A percentile compares a stretch with the other conserved stretches of the same genome.
Evolutionary conservation across 2,329 filamentous ascomycete species (phyloP).

Genomic region (Hymenoscyphus occultus): DNA sequence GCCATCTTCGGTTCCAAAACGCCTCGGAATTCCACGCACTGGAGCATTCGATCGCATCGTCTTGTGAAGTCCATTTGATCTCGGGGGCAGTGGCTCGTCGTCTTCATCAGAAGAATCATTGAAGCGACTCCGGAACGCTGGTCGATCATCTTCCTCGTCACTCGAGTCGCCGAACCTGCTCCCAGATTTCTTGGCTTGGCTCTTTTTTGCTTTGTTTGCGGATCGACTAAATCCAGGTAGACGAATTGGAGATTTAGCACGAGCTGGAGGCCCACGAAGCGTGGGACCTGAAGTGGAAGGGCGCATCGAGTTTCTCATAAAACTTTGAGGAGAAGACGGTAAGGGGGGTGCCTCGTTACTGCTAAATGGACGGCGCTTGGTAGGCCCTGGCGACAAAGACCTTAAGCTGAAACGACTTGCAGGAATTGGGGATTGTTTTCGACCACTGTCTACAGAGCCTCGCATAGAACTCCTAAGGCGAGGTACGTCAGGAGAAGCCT

Average conservation of each 20-base stretch:
- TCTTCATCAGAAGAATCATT: conserved; percentile 63
- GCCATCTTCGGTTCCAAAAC: conserved; percentile 51
- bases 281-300: conserved; percentile 38
- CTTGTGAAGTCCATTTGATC: conserved; percentile 12
- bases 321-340: conserved; percentile 43
- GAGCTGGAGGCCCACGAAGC: conserved; percentile 16
- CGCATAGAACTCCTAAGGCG: conserved; percentile 76
- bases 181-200: conserved; percentile 14
- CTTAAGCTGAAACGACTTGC: conserved; percentile 68
- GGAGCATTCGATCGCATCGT: conserved; percentile 26
- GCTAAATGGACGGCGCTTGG: conserved; percentile 44
- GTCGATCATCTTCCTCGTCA: conserved; percentile 35
- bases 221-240: conserved; percentile 30
- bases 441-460: conserved; percentile 34
- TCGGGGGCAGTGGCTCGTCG: conserved; percentile 29
- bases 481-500: conserved; percentile 49
- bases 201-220: conserved; percentile 23
- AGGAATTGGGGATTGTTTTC: conserved; percentile 38
- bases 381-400: conserved; percentile 64
- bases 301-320: conserved; percentile 39
- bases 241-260: conserved; percentile 22
- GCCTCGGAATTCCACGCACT: conserved; percentile 50
- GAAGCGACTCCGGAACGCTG: conserved; percentile 49
- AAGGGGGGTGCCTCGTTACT: conserved; percentile 40
- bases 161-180: conserved; percentile 38